Evolutionary conservation across 768 basidiomycete species (phyloP), one percentile per base, ranked within the genome.

Genomic region (Tricholoma matsutake): DNA sequence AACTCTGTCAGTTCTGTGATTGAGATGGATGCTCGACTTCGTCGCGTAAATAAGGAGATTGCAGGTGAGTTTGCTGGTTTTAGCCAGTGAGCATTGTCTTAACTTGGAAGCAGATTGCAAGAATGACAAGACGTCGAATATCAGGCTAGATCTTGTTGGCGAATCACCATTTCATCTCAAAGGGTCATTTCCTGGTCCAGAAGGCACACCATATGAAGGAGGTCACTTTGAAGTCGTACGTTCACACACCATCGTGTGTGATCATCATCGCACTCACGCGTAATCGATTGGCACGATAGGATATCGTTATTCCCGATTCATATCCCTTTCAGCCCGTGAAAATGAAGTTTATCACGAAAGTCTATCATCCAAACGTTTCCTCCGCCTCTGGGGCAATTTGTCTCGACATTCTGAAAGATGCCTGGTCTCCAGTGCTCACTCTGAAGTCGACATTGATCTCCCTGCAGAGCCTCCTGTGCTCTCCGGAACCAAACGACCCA

Each of bases 291-390:
- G n/a, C 9, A 18, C 18, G 57, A 65, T 68, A 94, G 92, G 95
- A 98, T 70, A 98, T 98, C 65, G 81, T 89, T 18, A 93, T 98
- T 67, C 95, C 95, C 7, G 92, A 94, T 47, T 86, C 92, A 54
- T 94, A 94, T 71, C 92, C 91, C 16, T 93, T 94, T 73, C 91
- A 94, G 71, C 94, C 96, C 0, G 89, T 96, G 57, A 97, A 98
- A 82, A 97, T 98, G 94, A 96, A 95, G 73, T 98, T 98, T 76
- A 87, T 96, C 63, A 98, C 96, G 37, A 94, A 94, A 73, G 90
- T 96, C 29, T 97, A 94, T 72, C 94, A 98, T 72, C 96, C 96
- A 3, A 98, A 98, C 69, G 82, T 98, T 41, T 96, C 94, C 18
- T 96, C 93, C 22, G 91, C 89, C 34, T 94, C 92, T 2, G 96